A percentile compares a stretch with the other conserved stretches of the same genome.
Conservation (phyloP, 1,284 basidiomycete species). For the Austroboletus novae-zelandiae region DNA sequence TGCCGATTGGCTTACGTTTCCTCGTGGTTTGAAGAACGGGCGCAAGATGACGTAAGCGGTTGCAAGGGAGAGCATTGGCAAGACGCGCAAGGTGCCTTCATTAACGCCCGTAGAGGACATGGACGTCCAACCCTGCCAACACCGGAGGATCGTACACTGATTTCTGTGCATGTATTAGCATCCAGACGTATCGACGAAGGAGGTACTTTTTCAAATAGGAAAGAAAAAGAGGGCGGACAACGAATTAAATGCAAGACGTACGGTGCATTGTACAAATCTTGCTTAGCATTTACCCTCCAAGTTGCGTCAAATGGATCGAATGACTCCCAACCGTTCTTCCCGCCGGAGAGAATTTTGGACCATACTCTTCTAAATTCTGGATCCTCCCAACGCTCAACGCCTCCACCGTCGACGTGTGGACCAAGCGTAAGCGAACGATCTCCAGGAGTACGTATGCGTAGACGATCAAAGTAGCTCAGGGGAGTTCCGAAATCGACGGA, state of each 20-base stretch:
- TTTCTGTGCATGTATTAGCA: constrained; percentile 35
- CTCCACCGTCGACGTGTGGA: constrained; percentile 76
- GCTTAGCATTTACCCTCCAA: constrained; percentile 50
- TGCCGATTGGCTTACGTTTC: background rate
- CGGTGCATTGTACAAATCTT: constrained; percentile 56
- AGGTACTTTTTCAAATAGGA: background rate
- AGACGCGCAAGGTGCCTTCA: constrained; percentile 66
- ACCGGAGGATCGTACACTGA: constrained; percentile 74
- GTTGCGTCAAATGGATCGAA: constrained; percentile 60
- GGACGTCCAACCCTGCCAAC: constrained; percentile 76
- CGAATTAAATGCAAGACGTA: constrained; percentile 26
- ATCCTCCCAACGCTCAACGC: constrained; percentile 81
- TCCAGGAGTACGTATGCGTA: constrained; percentile 73
- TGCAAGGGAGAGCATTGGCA: constrained; percentile 54
- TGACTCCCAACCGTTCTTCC: constrained; percentile 46
- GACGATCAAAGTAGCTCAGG: constrained; percentile 72
- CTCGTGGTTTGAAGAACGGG: constrained; percentile 62
- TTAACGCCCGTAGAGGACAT: constrained; percentile 59
- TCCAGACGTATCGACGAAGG: background rate
- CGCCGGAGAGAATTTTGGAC: constrained; percentile 47
- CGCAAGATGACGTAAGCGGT: constrained; percentile 73
- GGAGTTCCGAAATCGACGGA: constrained; percentile 55
- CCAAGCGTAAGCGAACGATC: constrained; percentile 61
- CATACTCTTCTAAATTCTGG: constrained; percentile 57
- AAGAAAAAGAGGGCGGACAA: background rate